Percentiles rank a stretch among this genome's conserved stretches.
Conservation (phyloP, 495 filamentous ascomycete genomes). For the Hypoxylon cercidicola region DNA sequence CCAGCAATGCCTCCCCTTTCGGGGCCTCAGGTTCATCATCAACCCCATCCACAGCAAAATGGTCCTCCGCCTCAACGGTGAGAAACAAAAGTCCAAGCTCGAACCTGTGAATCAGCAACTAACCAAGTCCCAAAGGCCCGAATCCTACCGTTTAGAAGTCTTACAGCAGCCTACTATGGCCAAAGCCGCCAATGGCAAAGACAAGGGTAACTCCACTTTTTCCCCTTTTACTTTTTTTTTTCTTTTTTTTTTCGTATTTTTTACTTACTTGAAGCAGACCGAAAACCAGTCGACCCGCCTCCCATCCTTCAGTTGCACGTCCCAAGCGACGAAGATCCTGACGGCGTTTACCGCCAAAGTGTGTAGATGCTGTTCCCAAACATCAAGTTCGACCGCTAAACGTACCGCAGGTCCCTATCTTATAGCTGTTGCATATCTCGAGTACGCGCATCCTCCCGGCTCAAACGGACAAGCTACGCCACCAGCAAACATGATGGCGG, state of each 20-base stretch:
- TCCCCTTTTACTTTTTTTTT: not conserved
- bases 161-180: conserved; percentile 48
- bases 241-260: conserved; percentile 1
- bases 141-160: conserved; percentile 44
- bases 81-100: conserved; percentile 1
- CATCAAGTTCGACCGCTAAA: conserved; percentile 19
- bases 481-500: conserved; percentile 68
- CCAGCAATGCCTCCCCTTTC: conserved; percentile 43
- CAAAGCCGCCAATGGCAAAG: conserved; percentile 48
- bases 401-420: conserved; percentile 77
- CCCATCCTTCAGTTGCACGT: conserved; percentile 89
- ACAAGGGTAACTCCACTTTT: conserved; percentile 40
- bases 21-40: conserved; percentile 37
- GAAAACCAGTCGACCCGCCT: conserved; percentile 95
- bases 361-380: conserved; percentile 39
- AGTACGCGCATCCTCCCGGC: conserved; percentile 54
- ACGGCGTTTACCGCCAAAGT: conserved; percentile 78
- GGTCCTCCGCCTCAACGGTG: conserved; percentile 36
- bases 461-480: conserved; percentile 65
- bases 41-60: conserved; percentile 37
- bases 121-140: conserved; percentile 26
- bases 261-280: conserved; percentile 65
- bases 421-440: conserved; percentile 76
- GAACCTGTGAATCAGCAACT: not conserved
- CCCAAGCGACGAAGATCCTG: conserved; percentile 73